Base-by-base conservation (phyloP, 108 stramenopile genomes). In the Schizochytrium sp. region DNA sequence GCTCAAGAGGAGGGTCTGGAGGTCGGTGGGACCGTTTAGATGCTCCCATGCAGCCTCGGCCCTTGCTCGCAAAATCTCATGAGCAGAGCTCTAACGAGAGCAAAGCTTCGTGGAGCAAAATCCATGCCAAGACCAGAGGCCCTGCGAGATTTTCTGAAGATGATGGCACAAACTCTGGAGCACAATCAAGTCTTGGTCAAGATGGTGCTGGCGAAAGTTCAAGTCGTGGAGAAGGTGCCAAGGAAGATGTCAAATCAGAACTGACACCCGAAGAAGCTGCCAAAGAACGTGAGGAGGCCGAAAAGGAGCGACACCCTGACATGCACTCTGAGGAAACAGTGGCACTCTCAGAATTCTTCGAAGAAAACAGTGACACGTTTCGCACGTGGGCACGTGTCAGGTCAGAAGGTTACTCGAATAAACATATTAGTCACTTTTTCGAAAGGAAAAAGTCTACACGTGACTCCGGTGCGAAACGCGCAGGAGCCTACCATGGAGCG, bases 211-310 rank as follows among this genome's bases (percentile, higher is more conserved):
- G 59, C 59, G 59, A n/a, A 19, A 17, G 59, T 17, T 60, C 19
- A n/a, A 60, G 19, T n/a, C 19, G 59, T 60, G 19, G 19, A 53
- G 50, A 28, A 55, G 76, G n/a, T 41, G 40, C 15, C 15, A 72
- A 44, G 15, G 72, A 46, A 5, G 76, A 83, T 5, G 50, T 13
- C 47, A 40, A 7, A 5, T 53, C 38, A n/a, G 76, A 83, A 28
- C 45, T 38, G 47, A 55, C 76, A 5, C 15, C 50, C 19, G 76
- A 49, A 28, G 50, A 83, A 28, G 28, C 28, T 7, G 64, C 64
- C 64, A 83, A 83, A 53, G 76, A 83, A 53, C 76, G 76, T 13
- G 76, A 83, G 47, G 76, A 83, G 53, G 76, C 76, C 17, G 76
- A 83, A 28, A 83, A 83, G 50, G 47, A 55, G 76, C 5, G 76